Conservation (phyloP, 257 asterid genomes). For the Anisodus tanguticus region DNA sequence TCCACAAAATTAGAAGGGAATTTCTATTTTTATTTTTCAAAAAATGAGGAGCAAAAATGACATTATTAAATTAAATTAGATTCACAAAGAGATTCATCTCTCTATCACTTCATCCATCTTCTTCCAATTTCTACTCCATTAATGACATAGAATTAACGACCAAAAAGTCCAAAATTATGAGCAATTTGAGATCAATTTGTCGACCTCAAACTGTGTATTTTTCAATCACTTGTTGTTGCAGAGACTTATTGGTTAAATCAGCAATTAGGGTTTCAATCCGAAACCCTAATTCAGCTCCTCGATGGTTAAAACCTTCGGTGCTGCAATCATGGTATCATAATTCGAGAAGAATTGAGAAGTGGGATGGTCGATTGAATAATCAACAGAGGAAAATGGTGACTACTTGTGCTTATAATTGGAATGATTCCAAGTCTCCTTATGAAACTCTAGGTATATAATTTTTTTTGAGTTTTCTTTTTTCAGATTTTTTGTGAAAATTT, state of each 20-base stretch:
- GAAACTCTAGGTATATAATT: constrained; percentile 68
- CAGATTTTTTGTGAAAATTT: neutral
- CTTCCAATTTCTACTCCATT: neutral
- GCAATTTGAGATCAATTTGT: constrained; percentile 68
- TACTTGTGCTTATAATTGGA: constrained; percentile 82
- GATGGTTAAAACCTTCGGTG: constrained; percentile 41
- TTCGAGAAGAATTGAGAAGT: constrained; percentile 33
- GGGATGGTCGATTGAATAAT: constrained; percentile 51
- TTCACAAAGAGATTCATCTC: neutral
- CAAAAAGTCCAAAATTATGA: constrained; percentile 47
- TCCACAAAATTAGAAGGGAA: no score
- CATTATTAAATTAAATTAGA: no score
- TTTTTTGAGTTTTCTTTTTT: neutral
- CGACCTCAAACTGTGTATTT: constrained; percentile 40
- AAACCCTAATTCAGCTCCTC: constrained; percentile 34
- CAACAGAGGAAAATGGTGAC: constrained; percentile 81
- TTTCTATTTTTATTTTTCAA: no score
- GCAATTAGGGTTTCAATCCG: constrained; percentile 53
- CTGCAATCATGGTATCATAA: constrained; percentile 47
- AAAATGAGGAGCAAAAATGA: no score
- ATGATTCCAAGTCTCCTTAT: constrained; percentile 78
- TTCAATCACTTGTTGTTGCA: constrained; percentile 59
- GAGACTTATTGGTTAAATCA: constrained; percentile 46
- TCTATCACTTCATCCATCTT: neutral
- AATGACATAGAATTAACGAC: neutral